Conservation (phyloP, 2,329 filamentous ascomycete genomes). For the Beauveria sp. region DNA sequence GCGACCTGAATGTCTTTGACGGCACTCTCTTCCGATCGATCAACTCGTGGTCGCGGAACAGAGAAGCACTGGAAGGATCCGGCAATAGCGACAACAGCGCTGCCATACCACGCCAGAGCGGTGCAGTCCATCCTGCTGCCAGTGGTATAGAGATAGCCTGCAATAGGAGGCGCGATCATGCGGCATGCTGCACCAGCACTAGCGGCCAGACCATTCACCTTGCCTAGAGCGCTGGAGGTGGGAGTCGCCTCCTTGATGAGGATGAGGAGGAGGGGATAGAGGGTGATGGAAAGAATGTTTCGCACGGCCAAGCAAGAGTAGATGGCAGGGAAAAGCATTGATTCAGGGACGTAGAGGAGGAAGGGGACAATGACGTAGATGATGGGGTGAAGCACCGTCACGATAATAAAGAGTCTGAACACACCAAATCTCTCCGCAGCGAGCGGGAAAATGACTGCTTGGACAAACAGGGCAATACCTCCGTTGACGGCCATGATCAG, state of each 20-base stretch:
- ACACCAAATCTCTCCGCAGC: constrained; percentile 52
- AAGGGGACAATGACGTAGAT: constrained; percentile 53
- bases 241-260: constrained; percentile 61
- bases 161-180: constrained; percentile 58
- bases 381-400: constrained; percentile 53
- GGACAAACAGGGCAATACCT: constrained; percentile 50
- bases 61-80: constrained; percentile 55
- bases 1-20: constrained; percentile 15
- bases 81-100: constrained; percentile 45
- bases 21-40: constrained; percentile 23
- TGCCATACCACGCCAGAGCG: constrained; percentile 57
- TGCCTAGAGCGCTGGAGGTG: constrained; percentile 47
- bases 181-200: constrained; percentile 59
- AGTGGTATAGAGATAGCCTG: constrained; percentile 55
- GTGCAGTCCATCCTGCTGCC: constrained; percentile 52
- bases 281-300: constrained; percentile 53
- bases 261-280: constrained; percentile 61
- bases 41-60: constrained; percentile 30
- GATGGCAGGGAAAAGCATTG: constrained; percentile 46
- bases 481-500: constrained; percentile 54
- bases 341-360: constrained; percentile 47
- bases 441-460: constrained; percentile 53
- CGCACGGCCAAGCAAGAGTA: constrained; percentile 51
- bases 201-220: constrained; percentile 59
- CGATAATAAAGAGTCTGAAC: constrained; percentile 49